A percentile compares a stretch with the other conserved stretches of the same genome.
Conservation (phyloP, 2,329 filamentous ascomycete genomes). For the Fusarium keratoplasticum region DNA sequence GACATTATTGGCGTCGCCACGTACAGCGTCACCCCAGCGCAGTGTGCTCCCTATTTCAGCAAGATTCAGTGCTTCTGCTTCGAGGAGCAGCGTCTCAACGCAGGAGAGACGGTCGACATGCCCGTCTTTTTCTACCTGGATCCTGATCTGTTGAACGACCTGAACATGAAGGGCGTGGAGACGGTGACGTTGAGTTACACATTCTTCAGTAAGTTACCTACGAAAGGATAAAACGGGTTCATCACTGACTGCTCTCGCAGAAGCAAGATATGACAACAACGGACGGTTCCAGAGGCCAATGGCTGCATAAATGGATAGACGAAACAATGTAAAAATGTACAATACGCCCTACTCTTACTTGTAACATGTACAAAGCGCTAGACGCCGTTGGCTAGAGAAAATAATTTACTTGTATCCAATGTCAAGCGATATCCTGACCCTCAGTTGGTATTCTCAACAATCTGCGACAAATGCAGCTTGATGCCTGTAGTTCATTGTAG, state of each 20-base stretch:
- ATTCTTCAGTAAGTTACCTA: conserved; percentile 85
- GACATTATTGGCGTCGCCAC: conserved; percentile 99
- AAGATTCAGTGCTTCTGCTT: conserved; percentile 99
- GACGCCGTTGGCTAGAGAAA: conserved; percentile 7
- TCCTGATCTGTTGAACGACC: conserved; percentile 90
- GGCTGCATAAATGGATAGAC: conserved; percentile 38
- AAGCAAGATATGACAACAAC: conserved; percentile 61
- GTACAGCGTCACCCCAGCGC: conserved; percentile 95
- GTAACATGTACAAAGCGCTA: conserved; percentile 25
- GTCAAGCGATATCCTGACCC: neutral
- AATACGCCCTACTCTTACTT: conserved; percentile 36
- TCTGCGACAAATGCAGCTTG: neutral
- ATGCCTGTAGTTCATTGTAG: neutral
- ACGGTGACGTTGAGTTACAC: conserved; percentile 97
- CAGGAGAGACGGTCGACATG: conserved; percentile 98
- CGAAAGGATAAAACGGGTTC: neutral
- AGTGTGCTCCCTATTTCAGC: conserved; percentile 97
- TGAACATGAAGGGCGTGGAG: conserved; percentile 93
- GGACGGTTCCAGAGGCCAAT: conserved; percentile 56
- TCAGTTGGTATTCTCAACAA: neutral
- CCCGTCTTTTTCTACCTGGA: conserved; percentile 99
- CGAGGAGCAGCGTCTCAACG: conserved; percentile 93
- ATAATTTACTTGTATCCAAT: neutral
- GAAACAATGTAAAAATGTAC: conserved; percentile 21
- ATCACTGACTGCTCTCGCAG: conserved; percentile 52